phyloP scores from a whole-genome alignment of 139 green algal genomes.

The Coelastrella sp. region DNA sequence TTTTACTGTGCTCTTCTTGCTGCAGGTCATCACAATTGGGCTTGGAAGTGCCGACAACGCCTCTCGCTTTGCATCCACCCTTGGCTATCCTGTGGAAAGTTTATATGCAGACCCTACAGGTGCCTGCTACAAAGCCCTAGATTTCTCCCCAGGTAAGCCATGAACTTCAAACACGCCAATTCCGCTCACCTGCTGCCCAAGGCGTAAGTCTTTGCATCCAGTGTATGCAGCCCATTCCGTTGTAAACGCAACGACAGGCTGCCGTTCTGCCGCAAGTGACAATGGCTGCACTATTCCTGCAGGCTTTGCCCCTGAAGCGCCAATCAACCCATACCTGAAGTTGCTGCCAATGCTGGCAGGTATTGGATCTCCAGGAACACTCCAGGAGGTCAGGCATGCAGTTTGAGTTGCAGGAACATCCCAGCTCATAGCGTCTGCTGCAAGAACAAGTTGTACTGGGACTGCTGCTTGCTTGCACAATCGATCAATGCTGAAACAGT shows the following conservation, averaged over 20 bases:
- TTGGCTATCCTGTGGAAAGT: constrained; percentile 66
- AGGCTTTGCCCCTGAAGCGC: constrained; percentile 55
- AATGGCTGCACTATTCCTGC: neutral
- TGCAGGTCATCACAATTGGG: constrained; percentile 67
- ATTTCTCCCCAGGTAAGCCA: constrained; percentile 61
- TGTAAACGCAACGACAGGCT: neutral
- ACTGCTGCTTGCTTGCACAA: no score
- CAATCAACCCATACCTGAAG: constrained; percentile 78
- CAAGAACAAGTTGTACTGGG: no score
- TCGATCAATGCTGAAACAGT: no score
- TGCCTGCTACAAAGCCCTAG: constrained; percentile 65
- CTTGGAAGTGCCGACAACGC: constrained; percentile 64
- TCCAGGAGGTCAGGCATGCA: constrained; percentile 69
- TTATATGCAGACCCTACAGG: constrained; percentile 75
- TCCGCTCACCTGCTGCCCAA: constrained; percentile 47
- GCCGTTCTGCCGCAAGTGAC: neutral
- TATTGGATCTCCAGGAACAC: constrained; percentile 79
- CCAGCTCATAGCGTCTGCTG: no score
- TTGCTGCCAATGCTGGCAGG: constrained; percentile 86
- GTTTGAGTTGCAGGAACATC: no score
- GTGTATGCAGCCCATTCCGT: no score
- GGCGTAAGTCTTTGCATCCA: neutral
- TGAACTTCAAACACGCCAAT: constrained; percentile 35
- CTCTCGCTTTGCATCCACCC: constrained; percentile 62
- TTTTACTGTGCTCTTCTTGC: neutral